These are phyloP conservation scores for Plenodomus biglobosus DNA, from an alignment of 2,329 filamentous ascomycete genomes.

Conservation along the genomic window DNA sequence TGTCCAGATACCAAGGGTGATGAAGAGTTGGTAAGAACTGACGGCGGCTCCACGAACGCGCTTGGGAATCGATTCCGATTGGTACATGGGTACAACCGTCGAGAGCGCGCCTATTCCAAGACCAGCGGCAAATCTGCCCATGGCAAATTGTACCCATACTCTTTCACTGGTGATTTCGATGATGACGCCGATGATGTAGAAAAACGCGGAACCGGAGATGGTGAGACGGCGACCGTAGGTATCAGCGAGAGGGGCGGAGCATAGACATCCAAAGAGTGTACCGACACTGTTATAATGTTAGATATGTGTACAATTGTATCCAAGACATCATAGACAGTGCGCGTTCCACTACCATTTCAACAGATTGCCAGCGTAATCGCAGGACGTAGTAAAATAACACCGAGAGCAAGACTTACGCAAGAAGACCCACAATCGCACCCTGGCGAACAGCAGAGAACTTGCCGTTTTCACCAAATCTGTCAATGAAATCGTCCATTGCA, in stretches of 20 bases:
- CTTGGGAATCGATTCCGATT: constrained; percentile 66
- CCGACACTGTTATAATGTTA: constrained; percentile 52
- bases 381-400: no score
- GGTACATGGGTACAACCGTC: constrained; percentile 62
- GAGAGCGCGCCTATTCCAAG: constrained; percentile 66
- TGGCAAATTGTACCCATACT: constrained; percentile 65
- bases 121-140: constrained; percentile 64
- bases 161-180: constrained; percentile 64
- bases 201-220: constrained; percentile 63
- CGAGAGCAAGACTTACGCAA: constrained; percentile 25
- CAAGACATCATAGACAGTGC: no score
- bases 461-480: constrained; percentile 37
- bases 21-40: constrained; percentile 66
- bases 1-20: constrained; percentile 66
- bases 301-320: no score
- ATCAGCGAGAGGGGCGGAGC: constrained; percentile 61
- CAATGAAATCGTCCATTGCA: constrained; percentile 39
- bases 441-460: constrained; percentile 37
- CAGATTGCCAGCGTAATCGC: no score
- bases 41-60: constrained; percentile 66
- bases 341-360: no score
- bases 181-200: constrained; percentile 65
- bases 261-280: constrained; percentile 71
- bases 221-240: constrained; percentile 61
- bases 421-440: constrained; percentile 42